Percentiles rank a stretch among this genome's conserved stretches.
Evolutionary conservation across 2,329 filamentous ascomycete species (phyloP).

Genomic region (Fusarium lyarnte): DNA sequence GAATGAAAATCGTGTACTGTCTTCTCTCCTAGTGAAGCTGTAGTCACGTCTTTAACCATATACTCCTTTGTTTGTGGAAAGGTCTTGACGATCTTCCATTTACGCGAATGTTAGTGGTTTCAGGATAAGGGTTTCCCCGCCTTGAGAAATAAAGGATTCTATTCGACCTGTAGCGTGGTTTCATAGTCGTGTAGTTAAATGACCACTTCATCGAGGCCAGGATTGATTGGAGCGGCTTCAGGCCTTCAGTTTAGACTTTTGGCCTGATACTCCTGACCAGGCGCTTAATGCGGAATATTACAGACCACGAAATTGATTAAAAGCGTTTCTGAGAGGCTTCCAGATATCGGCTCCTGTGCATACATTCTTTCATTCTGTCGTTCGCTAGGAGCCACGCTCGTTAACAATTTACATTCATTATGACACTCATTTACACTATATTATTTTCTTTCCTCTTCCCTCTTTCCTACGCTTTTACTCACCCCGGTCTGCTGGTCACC

Average conservation of each 20-base stretch:
- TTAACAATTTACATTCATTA: neutral
- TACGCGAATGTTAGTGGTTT: neutral
- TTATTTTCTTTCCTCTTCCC: conserved; percentile 41
- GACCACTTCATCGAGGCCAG: neutral
- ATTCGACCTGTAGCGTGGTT: neutral
- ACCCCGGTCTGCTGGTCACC: neutral
- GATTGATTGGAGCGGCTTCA: neutral
- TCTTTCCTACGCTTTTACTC: neutral
- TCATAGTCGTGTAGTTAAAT: neutral
- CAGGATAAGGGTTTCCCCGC: neutral
- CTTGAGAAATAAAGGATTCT: neutral
- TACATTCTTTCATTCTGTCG: neutral
- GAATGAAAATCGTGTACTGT: neutral
- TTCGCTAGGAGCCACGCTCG: neutral
- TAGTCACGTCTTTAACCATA: no score
- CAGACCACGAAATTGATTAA: neutral
- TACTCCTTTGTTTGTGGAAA: neutral
- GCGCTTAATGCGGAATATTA: neutral
- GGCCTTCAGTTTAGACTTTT: neutral
- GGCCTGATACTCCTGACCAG: neutral
- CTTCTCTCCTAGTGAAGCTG: fast-evolving
- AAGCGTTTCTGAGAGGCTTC: neutral
- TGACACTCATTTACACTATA: neutral
- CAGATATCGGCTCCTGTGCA: neutral
- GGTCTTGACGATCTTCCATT: neutral